Evolutionary conservation across 148 eudicot genomes (phyloP).

Genomic region (Amaranthus cruentus): DNA sequence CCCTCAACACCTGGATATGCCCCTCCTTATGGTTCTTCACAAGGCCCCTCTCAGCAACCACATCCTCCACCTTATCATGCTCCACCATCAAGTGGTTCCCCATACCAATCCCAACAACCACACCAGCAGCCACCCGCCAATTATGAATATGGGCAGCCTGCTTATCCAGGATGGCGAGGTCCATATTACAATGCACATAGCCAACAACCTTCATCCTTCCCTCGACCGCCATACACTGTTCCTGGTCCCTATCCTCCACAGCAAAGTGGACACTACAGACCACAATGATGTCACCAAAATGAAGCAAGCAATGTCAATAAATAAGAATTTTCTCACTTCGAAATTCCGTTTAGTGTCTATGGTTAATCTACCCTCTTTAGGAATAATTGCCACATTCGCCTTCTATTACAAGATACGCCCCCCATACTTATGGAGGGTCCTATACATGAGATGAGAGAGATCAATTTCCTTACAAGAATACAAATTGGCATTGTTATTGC

Average conservation of each 20-base stretch:
- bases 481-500: too few relatives aligned
- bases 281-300: conserved; percentile 26
- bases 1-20: conserved; percentile 39
- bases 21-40: conserved; percentile 38
- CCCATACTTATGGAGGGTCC: too few relatives aligned
- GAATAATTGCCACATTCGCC: too few relatives aligned
- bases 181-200: conserved; percentile 64
- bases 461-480: too few relatives aligned
- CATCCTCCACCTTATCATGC: conserved; percentile 42
- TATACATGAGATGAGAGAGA: too few relatives aligned
- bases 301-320: too few relatives aligned
- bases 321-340: too few relatives aligned
- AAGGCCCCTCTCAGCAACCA: conserved; percentile 30
- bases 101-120: conserved; percentile 52
- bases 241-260: conserved; percentile 70
- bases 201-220: conserved; percentile 67
- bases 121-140: conserved; percentile 49
- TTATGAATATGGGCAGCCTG: conserved; percentile 89
- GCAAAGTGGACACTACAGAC: conserved; percentile 86
- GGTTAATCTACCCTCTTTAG: too few relatives aligned
- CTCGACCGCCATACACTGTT: conserved; percentile 78
- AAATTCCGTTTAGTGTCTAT: too few relatives aligned
- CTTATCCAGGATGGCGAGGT: conserved; percentile 92
- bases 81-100: conserved; percentile 29
- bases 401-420: too few relatives aligned